Evolutionary conservation across 306 rosid genomes (phyloP).

Genomic region (Rosa multiflora): DNA sequence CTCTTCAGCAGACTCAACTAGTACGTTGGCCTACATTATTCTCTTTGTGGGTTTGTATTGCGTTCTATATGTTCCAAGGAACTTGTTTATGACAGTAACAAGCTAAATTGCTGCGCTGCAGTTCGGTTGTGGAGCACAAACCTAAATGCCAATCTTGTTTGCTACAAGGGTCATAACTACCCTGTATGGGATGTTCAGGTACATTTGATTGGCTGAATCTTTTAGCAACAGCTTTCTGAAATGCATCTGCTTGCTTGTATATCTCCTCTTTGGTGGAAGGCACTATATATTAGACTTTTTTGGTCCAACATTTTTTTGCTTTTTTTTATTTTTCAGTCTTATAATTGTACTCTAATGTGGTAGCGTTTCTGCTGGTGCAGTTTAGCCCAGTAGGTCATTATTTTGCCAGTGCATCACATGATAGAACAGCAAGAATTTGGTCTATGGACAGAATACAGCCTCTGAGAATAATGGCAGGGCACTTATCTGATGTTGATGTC

Average conservation of each 20-base stretch:
- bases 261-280: neutral
- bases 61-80: neutral
- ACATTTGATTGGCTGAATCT: conserved; percentile 23
- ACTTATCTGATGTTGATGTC: conserved; percentile 96
- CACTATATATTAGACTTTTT: neutral
- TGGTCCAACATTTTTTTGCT: neutral
- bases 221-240: neutral
- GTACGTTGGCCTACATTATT: conserved; percentile 41
- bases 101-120: conserved; percentile 41
- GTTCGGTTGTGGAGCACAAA: conserved; percentile 95
- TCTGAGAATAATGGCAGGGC: conserved; percentile 94
- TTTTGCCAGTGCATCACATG: conserved; percentile 96
- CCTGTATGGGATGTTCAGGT: conserved; percentile 99
- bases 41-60: conserved; percentile 4
- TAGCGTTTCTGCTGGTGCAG: conserved; percentile 50
- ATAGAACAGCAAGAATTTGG: conserved; percentile 98
- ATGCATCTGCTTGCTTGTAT: conserved; percentile 5
- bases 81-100: neutral
- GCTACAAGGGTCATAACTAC: conserved; percentile 98
- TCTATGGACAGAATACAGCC: conserved; percentile 94
- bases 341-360: neutral
- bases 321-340: neutral
- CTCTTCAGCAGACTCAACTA: conserved; percentile 88
- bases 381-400: conserved; percentile 94
- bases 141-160: conserved; percentile 86